A percentile compares a stretch with the other conserved stretches of the same genome.
Evolutionary conservation across 2,329 filamentous ascomycete species (phyloP).

Genomic region (Didymella exigua): DNA sequence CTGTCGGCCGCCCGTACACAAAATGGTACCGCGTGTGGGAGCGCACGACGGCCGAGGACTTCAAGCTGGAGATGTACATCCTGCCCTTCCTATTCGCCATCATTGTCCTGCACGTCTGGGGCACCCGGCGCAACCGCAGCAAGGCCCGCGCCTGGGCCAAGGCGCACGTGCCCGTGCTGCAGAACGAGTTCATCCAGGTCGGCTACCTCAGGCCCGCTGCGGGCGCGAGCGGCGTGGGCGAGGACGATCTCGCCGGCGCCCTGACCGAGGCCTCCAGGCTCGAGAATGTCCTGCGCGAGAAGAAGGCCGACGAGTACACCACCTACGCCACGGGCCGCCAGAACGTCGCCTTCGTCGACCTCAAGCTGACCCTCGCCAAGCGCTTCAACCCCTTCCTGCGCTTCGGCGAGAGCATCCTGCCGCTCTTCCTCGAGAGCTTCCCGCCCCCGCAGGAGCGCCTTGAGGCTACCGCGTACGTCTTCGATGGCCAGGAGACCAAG

Average conservation of each 20-base stretch:
- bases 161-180: slow-evolving; percentile 72
- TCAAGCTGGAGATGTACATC: slow-evolving; percentile 84
- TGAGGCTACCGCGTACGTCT: slow-evolving; percentile 81
- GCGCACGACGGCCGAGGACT: slow-evolving; percentile 81
- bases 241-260: slow-evolving; percentile 45
- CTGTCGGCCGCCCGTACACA: slow-evolving; percentile 69
- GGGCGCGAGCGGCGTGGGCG: slow-evolving; percentile 54
- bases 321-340: slow-evolving; percentile 89
- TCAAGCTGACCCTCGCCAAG: slow-evolving; percentile 81
- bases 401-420: slow-evolving; percentile 69
- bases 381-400: slow-evolving; percentile 79
- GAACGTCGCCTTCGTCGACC: slow-evolving; percentile 89
- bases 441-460: slow-evolving; percentile 71
- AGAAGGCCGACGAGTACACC: slow-evolving; percentile 82
- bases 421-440: slow-evolving; percentile 82
- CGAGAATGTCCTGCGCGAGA: slow-evolving; percentile 77
- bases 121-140: slow-evolving; percentile 76
- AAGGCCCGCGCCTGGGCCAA: slow-evolving; percentile 82
- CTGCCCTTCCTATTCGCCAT: slow-evolving; percentile 75
- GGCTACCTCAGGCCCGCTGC: slow-evolving; percentile 67
- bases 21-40: slow-evolving; percentile 98
- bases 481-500: slow-evolving; percentile 87
- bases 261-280: slow-evolving; percentile 54
- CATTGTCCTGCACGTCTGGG: slow-evolving; percentile 79
- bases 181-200: slow-evolving; percentile 83